Evolutionary conservation across 2,329 filamentous ascomycete genomes (phyloP).

Genomic region (Ophiostoma perfectum): DNA sequence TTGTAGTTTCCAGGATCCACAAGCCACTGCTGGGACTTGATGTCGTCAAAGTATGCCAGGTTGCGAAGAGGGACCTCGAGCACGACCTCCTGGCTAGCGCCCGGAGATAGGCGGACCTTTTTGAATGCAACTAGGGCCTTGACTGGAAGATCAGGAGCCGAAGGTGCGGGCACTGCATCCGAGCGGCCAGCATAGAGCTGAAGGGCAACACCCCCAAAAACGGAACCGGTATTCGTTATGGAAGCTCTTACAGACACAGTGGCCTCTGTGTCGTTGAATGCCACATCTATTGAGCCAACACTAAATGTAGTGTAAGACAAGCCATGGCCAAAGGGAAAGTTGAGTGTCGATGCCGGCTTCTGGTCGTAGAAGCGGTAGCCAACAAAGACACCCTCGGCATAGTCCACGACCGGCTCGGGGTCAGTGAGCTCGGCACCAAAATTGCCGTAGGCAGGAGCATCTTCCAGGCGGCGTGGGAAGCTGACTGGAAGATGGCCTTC

Average conservation of each 20-base stretch:
- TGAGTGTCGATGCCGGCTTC: slow-evolving; percentile 35
- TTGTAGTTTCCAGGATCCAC: background rate
- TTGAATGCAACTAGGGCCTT: background rate
- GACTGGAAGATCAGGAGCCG: background rate
- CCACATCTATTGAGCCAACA: background rate
- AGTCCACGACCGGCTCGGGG: slow-evolving; percentile 59
- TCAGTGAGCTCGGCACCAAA: slow-evolving; percentile 52
- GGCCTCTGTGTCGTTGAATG: background rate
- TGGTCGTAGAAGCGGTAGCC: slow-evolving; percentile 73
- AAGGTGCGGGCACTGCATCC: background rate
- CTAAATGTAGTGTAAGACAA: slow-evolving; percentile 69
- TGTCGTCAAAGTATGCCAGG: background rate
- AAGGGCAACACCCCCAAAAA: background rate
- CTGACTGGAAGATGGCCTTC: slow-evolving; percentile 60
- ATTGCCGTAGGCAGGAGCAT: slow-evolving; percentile 72
- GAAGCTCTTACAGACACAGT: background rate
- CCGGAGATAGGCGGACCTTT: background rate
- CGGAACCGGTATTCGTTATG: background rate
- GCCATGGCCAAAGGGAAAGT: slow-evolving; percentile 72
- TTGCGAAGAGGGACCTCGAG: background rate
- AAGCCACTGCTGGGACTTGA: background rate
- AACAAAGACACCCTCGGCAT: slow-evolving; percentile 74
- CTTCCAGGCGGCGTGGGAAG: slow-evolving; percentile 61
- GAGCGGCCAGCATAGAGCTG: background rate
- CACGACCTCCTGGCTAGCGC: background rate